phyloP scores from a whole-genome alignment of 305 asterid genomes.

The Ilex paraguariensis region DNA sequence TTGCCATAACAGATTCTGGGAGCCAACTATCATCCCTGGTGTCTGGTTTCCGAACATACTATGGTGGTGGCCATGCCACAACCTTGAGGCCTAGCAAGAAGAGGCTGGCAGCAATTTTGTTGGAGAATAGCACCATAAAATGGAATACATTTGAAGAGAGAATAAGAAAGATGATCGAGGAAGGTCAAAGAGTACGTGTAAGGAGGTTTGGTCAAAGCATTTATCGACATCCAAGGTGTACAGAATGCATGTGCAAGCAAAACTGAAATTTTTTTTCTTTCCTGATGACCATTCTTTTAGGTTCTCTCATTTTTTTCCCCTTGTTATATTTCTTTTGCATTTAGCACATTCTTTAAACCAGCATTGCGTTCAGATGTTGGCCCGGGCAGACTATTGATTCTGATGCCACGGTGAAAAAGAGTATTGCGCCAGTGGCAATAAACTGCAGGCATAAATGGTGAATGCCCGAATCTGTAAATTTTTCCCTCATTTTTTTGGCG shows the following conservation, averaged over 20 bases:
- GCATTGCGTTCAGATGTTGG: too few species aligned
- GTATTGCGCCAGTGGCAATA: too few species aligned
- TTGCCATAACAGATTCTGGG: conserved; percentile 89
- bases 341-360: too few species aligned
- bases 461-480: too few species aligned
- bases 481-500: too few species aligned
- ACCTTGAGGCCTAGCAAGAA: conserved; percentile 80
- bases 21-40: conserved; percentile 92
- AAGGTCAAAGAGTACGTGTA: conserved; percentile 59
- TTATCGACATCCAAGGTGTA: conserved; percentile 68
- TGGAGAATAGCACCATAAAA: conserved; percentile 41
- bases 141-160: conserved; percentile 64
- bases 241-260: conserved; percentile 68
- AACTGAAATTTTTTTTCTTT: conserved; percentile 6
- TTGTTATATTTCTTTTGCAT: too few species aligned
- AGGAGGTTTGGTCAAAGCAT: conserved; percentile 53
- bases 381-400: too few species aligned
- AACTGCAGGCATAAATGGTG: too few species aligned
- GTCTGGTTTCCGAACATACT: conserved; percentile 81
- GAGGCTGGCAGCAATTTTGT: conserved; percentile 77
- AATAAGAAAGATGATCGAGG: conserved; percentile 76
- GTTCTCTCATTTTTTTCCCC: too few species aligned
- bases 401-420: too few species aligned
- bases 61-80: conserved; percentile 75
- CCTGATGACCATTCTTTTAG: too few species aligned